Base-by-base conservation (phyloP, 345 rosid genomes). In the Eucalyptus brandiana region DNA sequence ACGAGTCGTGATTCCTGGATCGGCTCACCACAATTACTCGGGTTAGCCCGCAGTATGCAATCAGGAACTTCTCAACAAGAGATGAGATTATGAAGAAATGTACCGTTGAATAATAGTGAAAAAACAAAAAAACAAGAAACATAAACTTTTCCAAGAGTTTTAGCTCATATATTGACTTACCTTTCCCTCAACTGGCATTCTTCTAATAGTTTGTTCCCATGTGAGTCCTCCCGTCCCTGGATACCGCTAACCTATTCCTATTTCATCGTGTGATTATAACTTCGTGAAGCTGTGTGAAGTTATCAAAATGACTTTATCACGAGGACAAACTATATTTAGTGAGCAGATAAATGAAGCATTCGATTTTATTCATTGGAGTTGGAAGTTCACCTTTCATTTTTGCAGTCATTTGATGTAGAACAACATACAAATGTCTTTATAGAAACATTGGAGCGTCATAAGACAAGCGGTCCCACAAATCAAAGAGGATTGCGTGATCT, bases 161-260 rank as follows among this genome's bases (percentile, higher is more conserved):
- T 95, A 96, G 96, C 90, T 95, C 97, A 48, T 93, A 96, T 91
- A 94, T 96, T 51, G 96, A 95, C 89, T 91, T 96, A 88, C 99
- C 97, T 30, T 95, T 95, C 87, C 99, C 99, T 51, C 97, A 95
- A 93, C 93, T 96, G 72, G 95, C 98, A 21, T 92, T 95, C 87
- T 94, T 96, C 87, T 83, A 95, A 67, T 95, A 92, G 88, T 92
- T 94, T 86, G 90, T 94, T 28, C 98, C 96, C 53, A 88, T 92
- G 99, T 97, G 96, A 93, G 98, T 90, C 87, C 40, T 47, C 32
- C 50, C 19, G 10, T 62, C 69, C 30, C n/a, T 58, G 67, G n/a
- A 26, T 60, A 26, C 67, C 2, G 37, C 16, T 30, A 15, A 14
- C 76, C 37, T 30, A n/a, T n/a, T n/a, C 19, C 37, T 15, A n/a